Base-by-base conservation (phyloP, 2,329 filamentous ascomycete species). In the Pyricularia sp. region DNA sequence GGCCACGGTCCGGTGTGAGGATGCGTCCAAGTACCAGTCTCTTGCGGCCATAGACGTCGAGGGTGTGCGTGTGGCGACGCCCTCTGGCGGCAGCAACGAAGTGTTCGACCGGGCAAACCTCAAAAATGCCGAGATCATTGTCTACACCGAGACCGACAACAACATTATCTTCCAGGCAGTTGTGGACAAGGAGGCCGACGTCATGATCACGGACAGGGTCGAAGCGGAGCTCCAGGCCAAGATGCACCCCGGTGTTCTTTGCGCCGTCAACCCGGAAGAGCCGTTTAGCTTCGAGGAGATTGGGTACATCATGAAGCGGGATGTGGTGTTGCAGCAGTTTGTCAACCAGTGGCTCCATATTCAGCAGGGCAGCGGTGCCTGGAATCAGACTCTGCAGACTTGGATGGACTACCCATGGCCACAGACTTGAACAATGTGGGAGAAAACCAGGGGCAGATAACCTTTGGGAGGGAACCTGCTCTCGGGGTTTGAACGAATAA, bases 191-290 rank as follows among this genome's bases (percentile, higher is more conserved):
- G 28, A 53, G 35, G 61, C 61, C 10, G 61, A 62, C 61, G 61
- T 62, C 22, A 62, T 62, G 61, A 62, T 62, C 61, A 62, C 61
- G 22, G 67, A 64, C 60, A 60, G 68, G 8, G 72, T 69, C 3
- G 72, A 79, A 12, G 73, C 70, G 28, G 76, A 79, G 66, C 71
- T 80, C 61, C 74, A 75, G 44, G 60, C 35, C 59, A 44, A 49
- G 64, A 35, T 65, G 64, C 35, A 62, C 61, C 61, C 61, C n/a
- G 61, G 61, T 35, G 61, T 62, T 4, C 61, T 62, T 22, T 62
- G 61, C 31, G 35, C 61, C 61, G 61, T 62, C 61, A 62, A 53
- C 61, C 61, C 61, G 35, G 61, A 62, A 6, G 33, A 44, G 4
- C 61, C 61, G n/a, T 62, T 62, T 24, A 62, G 61, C 35, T 62